phyloP scores from a whole-genome alignment of 2,329 filamentous ascomycete genomes.

The Pseudopithomyces maydicus region DNA sequence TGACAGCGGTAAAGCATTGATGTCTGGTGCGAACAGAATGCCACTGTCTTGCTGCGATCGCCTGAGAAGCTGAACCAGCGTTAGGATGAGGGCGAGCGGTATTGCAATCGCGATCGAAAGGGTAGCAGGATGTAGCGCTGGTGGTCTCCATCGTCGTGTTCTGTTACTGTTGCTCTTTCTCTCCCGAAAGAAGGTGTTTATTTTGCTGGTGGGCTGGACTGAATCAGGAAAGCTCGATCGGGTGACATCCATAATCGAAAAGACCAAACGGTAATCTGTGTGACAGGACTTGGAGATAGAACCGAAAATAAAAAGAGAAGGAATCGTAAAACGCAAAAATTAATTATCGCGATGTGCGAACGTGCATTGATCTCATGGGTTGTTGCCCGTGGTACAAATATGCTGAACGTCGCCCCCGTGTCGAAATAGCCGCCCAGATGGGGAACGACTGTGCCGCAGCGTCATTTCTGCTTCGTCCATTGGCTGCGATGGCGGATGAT shows the following conservation, averaged over 20 bases:
- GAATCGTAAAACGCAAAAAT: not conserved
- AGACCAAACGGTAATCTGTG: no score
- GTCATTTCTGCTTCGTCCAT: conserved; percentile 2
- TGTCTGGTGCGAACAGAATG: conserved; percentile 43
- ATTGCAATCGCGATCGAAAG: conserved; percentile 18
- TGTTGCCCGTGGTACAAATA: not conserved
- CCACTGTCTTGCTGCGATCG: conserved; percentile 51
- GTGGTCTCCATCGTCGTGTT: conserved; percentile 23
- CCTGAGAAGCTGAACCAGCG: conserved; percentile 53
- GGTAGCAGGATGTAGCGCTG: conserved; percentile 18
- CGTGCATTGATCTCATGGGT: not conserved
- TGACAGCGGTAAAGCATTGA: conserved; percentile 45
- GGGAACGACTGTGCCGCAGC: conserved; percentile 7
- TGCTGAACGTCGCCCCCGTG: not conserved
- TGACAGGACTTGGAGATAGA: not conserved
- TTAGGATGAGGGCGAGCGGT: conserved; percentile 42
- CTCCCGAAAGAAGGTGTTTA: not conserved
- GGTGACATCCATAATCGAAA: not conserved
- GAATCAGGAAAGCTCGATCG: conserved; percentile 3
- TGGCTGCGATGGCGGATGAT: not conserved
- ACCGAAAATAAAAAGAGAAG: not conserved
- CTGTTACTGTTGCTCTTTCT: not conserved
- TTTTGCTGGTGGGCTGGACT: not conserved
- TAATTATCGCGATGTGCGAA: not conserved
- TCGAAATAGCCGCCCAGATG: conserved; percentile 1